Evolutionary conservation across 2,329 filamentous ascomycete genomes (phyloP).

Genomic region (Ophiocordyceps sinensis): DNA sequence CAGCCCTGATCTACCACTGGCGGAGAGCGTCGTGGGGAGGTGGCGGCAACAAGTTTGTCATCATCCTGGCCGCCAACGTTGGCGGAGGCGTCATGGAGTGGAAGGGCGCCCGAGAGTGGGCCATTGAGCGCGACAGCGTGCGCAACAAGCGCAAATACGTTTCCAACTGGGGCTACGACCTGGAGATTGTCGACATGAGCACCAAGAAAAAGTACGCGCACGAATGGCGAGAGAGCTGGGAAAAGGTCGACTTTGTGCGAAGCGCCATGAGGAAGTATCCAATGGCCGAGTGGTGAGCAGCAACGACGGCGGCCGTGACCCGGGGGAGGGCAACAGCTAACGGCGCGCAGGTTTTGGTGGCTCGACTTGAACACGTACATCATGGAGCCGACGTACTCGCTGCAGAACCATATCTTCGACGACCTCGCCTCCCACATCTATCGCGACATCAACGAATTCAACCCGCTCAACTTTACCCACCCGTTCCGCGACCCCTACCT

Average conservation of each 20-base stretch:
- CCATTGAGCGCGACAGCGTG: conserved; percentile 90
- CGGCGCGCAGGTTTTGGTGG: conserved; percentile 83
- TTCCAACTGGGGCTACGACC: conserved; percentile 78
- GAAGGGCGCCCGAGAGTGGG: conserved; percentile 96
- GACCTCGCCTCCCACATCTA: conserved; percentile 61
- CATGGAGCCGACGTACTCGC: conserved; percentile 87
- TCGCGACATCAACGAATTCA: conserved; percentile 92
- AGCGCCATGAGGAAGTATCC: conserved; percentile 87
- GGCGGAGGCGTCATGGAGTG: conserved; percentile 98
- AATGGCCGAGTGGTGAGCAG: conserved; percentile 76
- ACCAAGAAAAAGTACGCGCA: conserved; percentile 97
- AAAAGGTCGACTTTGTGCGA: conserved; percentile 91
- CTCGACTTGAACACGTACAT: conserved; percentile 93
- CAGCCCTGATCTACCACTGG: conserved; percentile 46
- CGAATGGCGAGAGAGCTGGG: conserved; percentile 98
- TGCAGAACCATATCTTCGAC: conserved; percentile 85
- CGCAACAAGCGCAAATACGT: conserved; percentile 89
- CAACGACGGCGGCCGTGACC: neutral
- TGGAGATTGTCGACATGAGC: conserved; percentile 97
- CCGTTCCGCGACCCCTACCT: conserved; percentile 63
- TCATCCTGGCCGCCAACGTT: conserved; percentile 85
- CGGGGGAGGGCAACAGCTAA: neutral
- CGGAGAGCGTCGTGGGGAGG: conserved; percentile 60
- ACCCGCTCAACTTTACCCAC: conserved; percentile 86
- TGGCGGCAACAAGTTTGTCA: conserved; percentile 80